Percentiles rank a stretch among this genome's conserved stretches.
Conservation (phyloP, 2,329 filamentous ascomycete species). For the Trichoderma citrinoviride region DNA sequence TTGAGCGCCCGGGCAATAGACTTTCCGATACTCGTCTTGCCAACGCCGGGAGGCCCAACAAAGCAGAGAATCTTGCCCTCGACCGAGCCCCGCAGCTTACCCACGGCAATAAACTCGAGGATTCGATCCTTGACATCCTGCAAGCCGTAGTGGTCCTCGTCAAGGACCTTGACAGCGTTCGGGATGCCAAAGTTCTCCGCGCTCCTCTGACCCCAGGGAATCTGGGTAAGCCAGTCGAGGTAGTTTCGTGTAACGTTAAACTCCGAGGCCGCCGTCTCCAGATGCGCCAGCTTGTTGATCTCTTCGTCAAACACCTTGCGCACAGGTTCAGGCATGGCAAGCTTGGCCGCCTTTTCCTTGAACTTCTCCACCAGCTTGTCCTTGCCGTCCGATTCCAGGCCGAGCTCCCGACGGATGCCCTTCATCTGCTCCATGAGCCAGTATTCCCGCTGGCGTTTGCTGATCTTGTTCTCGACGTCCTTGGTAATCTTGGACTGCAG, state of each 20-base stretch:
- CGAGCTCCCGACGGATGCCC: slow-evolving; percentile 90
- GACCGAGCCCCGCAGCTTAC: slow-evolving; percentile 92
- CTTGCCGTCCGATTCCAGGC: slow-evolving; percentile 96
- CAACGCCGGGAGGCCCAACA: slow-evolving; percentile 93
- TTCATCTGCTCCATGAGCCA: slow-evolving; percentile 99
- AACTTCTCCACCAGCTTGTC: slow-evolving; percentile 98
- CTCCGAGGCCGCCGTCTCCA: slow-evolving; percentile 93
- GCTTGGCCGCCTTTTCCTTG: slow-evolving; percentile 87
- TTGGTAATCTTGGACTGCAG: slow-evolving; percentile 96
- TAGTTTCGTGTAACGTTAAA: slow-evolving; percentile 99
- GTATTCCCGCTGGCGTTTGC: slow-evolving; percentile 95
- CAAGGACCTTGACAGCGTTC: slow-evolving; percentile 83
- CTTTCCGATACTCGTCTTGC: slow-evolving; percentile 98
- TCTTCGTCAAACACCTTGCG: slow-evolving; percentile 98
- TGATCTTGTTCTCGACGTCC: slow-evolving; percentile 95
- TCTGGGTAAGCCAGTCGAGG: slow-evolving; percentile 96
- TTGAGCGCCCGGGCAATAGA: slow-evolving; percentile 94
- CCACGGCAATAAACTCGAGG: slow-evolving; percentile 95
- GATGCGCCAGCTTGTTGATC: slow-evolving; percentile 90
- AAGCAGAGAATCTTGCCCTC: slow-evolving; percentile 98
- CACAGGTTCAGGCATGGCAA: slow-evolving; percentile 95
- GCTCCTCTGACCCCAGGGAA: slow-evolving; percentile 94
- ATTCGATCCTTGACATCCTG: slow-evolving; percentile 99
- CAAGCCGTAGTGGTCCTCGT: slow-evolving; percentile 94
- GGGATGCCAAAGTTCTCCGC: slow-evolving; percentile 95